phyloP scores from a whole-genome alignment of 495 filamentous ascomycete genomes.

The Neurospora sp. region DNA sequence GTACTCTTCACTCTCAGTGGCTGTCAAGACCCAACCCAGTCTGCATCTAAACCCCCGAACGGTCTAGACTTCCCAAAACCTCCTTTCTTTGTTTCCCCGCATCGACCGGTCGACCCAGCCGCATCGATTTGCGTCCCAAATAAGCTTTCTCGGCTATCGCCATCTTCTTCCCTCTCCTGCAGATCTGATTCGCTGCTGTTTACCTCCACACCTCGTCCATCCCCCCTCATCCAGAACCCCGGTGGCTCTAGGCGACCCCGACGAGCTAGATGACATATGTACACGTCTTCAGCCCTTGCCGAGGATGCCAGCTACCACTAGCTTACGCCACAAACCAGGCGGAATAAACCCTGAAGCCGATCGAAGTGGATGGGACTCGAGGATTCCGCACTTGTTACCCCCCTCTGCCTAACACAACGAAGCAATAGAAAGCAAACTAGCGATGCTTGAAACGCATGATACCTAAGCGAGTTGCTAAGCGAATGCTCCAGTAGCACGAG shows the following conservation, averaged over 20 bases:
- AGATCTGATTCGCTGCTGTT: background rate
- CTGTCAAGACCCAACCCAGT: background rate
- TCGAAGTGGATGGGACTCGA: background rate
- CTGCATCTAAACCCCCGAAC: background rate
- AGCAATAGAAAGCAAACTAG: background rate
- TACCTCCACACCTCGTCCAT: too few relatives aligned
- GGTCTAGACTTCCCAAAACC: background rate
- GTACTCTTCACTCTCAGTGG: background rate
- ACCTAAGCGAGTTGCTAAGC: background rate
- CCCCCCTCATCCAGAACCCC: too few relatives aligned
- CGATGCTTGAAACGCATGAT: background rate
- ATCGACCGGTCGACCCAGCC: background rate
- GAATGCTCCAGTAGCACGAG: background rate
- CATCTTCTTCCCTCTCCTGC: background rate
- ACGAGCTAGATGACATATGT: background rate
- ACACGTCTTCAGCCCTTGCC: background rate
- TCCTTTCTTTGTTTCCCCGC: background rate
- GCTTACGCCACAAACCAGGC: background rate
- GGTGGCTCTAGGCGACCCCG: background rate
- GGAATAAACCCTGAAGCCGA: background rate
- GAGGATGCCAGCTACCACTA: background rate
- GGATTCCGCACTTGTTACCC: background rate
- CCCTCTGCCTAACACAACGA: background rate
- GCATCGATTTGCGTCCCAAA: background rate
- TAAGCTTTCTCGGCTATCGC: background rate